These are phyloP conservation scores for Gnaphalium uliginosum DNA, from an alignment of 129 eudicot genomes.

Conservation along the genomic window DNA sequence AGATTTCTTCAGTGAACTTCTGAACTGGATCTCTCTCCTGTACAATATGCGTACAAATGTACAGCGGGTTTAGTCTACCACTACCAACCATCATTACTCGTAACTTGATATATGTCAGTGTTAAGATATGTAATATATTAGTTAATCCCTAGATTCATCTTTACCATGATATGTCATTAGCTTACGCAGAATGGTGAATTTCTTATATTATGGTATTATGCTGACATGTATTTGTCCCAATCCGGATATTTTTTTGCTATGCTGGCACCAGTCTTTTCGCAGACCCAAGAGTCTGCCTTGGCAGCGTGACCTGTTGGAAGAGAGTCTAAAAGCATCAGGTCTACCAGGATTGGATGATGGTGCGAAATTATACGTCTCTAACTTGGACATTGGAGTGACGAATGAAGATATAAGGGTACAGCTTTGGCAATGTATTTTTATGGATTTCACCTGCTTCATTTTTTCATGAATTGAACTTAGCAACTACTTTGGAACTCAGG, in stretches of 20 bases:
- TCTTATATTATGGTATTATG: conserved; percentile 43
- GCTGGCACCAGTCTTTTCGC: conserved; percentile 79
- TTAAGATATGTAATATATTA: conserved; percentile 39
- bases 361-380: conserved; percentile 70
- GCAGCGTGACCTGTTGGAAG: conserved; percentile 87
- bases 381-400: conserved; percentile 83
- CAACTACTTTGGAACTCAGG: conserved; percentile 56
- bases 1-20: conserved; percentile 58
- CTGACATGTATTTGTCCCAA: conserved; percentile 59
- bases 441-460: conserved; percentile 13
- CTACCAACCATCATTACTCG: conserved; percentile 38
- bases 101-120: conserved; percentile 44
- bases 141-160: conserved; percentile 18
- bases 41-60: conserved; percentile 41
- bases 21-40: conserved; percentile 66
- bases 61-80: conserved; percentile 48
- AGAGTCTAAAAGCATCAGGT: conserved; percentile 82
- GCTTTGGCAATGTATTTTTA: conserved; percentile 31
- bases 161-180: conserved; percentile 43
- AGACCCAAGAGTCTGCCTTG: conserved; percentile 69
- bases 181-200: conserved; percentile 48
- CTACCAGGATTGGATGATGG: conserved; percentile 66
- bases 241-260: conserved; percentile 51
- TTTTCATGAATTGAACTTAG: conserved; percentile 33
- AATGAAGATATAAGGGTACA: conserved; percentile 98